Percentiles rank a stretch among this genome's conserved stretches.
These are phyloP conservation scores for Extremus antarcticus DNA, from an alignment of 495 filamentous ascomycete species.

Conservation along the genomic window DNA sequence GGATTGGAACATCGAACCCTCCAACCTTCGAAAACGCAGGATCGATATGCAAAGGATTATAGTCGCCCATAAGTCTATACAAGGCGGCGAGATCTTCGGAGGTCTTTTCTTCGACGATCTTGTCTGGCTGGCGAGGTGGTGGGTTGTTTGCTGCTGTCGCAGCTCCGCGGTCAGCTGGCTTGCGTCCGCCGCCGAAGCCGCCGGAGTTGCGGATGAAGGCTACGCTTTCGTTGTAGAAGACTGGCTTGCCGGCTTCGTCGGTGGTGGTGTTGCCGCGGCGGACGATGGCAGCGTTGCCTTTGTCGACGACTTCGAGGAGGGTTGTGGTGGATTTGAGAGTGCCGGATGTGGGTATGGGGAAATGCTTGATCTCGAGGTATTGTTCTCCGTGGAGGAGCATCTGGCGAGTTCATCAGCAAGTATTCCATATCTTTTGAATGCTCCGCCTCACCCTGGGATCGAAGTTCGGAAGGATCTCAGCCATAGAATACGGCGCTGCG, in stretches of 20 bases:
- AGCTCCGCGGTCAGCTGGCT: constrained; percentile 65
- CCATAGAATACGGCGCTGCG: constrained; percentile 44
- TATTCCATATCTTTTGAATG: too few relatives aligned
- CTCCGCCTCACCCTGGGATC: too few relatives aligned
- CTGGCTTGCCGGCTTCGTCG: constrained; percentile 66
- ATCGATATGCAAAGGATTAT: constrained; percentile 91
- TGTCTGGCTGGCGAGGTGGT: constrained; percentile 69
- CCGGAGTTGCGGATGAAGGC: constrained; percentile 87
- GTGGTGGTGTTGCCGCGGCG: constrained; percentile 72
- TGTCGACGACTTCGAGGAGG: constrained; percentile 93
- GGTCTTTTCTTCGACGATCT: constrained; percentile 77
- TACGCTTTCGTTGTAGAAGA: constrained; percentile 94
- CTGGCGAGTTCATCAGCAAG: too few relatives aligned
- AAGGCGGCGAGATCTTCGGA: constrained; percentile 87
- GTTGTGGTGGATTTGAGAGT: constrained; percentile 71
- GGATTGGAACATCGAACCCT: constrained; percentile 88
- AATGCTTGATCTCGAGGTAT: constrained; percentile 90
- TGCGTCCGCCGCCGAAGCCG: constrained; percentile 80
- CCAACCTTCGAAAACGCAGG: constrained; percentile 88
- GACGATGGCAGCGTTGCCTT: constrained; percentile 82
- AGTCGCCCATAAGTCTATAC: constrained; percentile 86
- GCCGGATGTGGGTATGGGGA: constrained; percentile 80
- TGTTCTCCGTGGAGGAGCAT: constrained; percentile 99
- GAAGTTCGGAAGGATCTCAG: constrained; percentile 35
- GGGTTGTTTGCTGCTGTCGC: constrained; percentile 67